Base-by-base conservation (phyloP, 2,329 filamentous ascomycete genomes). In the Penicillium sp. region DNA sequence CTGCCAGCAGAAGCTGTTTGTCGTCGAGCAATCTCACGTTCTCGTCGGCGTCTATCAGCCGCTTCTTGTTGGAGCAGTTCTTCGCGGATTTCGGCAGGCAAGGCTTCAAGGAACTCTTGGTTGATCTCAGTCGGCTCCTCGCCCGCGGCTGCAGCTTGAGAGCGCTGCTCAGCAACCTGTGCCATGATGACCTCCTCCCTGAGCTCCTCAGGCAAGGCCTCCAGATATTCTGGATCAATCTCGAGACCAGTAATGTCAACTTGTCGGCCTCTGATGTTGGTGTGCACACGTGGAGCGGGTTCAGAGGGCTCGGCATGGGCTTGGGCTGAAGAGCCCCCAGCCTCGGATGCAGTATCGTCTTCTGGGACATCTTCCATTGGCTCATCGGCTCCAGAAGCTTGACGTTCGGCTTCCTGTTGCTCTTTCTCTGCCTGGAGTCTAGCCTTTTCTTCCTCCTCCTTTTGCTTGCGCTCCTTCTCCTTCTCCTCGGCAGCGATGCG, bases 121-220 rank as follows among this genome's bases (percentile, higher is more conserved):
- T 92, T 93, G 57, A 96, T 93, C 55, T 77, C 73, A 40, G 69
- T 76, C 13, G 75, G 73, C 65, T 92, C 87, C 56, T 92, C 90
- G 16, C 86, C 84, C 24, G 84, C 82, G 75, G 79, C 83, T 21
- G 70, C 88, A 74, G 91, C 90, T 71, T 94, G 86, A 7, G 89
- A 89, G 59, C 93, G 86, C 62, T 93, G 85, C 61, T 91, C 87
- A 49, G 90, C 91, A 59, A 96, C 84, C 55, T 96, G 92, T 58
- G 92, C 87, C 71, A 95, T 91, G 61, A 99, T 90, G 46, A 99
- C 94, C 71, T 99, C 94, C 72, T 97, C 93, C 43, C 94, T 85
- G 69, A 97, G 87, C 57, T 99, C 95, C 65, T 99, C 94, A 0
- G 94, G 94, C n/a, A 99, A 79, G n/a, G 93, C 95, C 55, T 94